Percentiles rank a stretch among this genome's conserved stretches.
Conservation (phyloP, 2,329 filamentous ascomycete species). For the Aspergillus amoenus region DNA sequence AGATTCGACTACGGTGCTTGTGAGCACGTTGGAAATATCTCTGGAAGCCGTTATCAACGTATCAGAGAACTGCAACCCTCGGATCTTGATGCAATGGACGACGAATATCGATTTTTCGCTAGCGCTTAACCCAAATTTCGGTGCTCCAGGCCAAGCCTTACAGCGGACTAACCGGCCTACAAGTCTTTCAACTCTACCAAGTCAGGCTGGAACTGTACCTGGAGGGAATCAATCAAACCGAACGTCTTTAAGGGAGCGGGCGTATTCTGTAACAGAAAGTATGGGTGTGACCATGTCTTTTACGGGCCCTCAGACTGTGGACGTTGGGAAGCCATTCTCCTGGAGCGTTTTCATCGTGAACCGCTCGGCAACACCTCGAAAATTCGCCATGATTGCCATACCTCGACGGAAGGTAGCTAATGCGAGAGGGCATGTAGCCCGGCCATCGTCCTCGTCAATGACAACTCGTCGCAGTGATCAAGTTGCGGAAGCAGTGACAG, state of each 20-base stretch:
- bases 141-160: constrained; percentile 45
- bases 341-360: constrained; percentile 62
- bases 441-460: constrained; percentile 48
- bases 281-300: constrained; percentile 57
- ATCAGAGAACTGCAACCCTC: constrained; percentile 42
- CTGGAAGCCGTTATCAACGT: constrained; percentile 45
- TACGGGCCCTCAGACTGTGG: constrained; percentile 50
- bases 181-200: constrained; percentile 39
- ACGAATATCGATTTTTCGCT: constrained; percentile 51
- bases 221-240: constrained; percentile 25
- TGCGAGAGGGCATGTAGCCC: constrained; percentile 42
- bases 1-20: constrained; percentile 37
- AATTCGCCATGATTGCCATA: constrained; percentile 56
- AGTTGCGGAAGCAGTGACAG: constrained; percentile 54
- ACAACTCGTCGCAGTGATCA: constrained; percentile 33
- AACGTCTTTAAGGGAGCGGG: constrained; percentile 37
- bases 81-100: constrained; percentile 49
- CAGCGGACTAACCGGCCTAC: constrained; percentile 47
- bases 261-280: constrained; percentile 37
- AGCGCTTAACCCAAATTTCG: constrained; percentile 48
- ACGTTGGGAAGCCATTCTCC: constrained; percentile 53
- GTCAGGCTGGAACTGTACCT: constrained; percentile 18
- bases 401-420: constrained; percentile 48
- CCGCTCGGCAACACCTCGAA: constrained; percentile 52
- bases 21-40: constrained; percentile 47